Percentiles rank a stretch among this genome's conserved stretches.
Evolutionary conservation across 2,329 filamentous ascomycete genomes (phyloP).

Genomic region (Davidsoniella virescens): DNA sequence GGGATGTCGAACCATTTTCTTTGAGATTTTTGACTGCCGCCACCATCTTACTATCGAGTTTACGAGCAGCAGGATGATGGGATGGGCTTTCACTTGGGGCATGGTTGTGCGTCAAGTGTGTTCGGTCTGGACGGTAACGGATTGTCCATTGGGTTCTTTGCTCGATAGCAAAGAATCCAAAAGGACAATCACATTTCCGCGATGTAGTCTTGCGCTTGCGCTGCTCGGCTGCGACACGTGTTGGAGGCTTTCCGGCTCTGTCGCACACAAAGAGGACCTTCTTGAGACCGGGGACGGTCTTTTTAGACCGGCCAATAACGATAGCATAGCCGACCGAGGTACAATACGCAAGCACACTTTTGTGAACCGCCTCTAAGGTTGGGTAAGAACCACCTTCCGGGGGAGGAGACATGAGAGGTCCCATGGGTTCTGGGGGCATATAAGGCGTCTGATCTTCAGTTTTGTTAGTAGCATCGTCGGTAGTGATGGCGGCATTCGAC

Average conservation of each 20-base stretch:
- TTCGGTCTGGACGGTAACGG: constrained; percentile 42
- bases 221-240: constrained; percentile 44
- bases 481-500: constrained; percentile 36
- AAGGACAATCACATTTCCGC: constrained; percentile 52
- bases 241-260: constrained; percentile 45
- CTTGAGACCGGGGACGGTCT: constrained; percentile 49
- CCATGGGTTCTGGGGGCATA: constrained; percentile 38
- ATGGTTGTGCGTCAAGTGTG: constrained; percentile 46
- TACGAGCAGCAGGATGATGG: constrained; percentile 48
- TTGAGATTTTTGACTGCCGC: constrained; percentile 50
- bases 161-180: constrained; percentile 55
- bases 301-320: constrained; percentile 51
- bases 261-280: constrained; percentile 54
- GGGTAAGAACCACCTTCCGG: constrained; percentile 48
- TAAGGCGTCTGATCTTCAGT: constrained; percentile 33
- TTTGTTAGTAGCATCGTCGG: constrained; percentile 25
- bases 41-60: constrained; percentile 51
- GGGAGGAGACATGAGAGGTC: constrained; percentile 43
- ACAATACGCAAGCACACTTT: constrained; percentile 47
- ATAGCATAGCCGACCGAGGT: constrained; percentile 52
- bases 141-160: constrained; percentile 52
- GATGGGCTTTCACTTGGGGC: constrained; percentile 49
- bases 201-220: constrained; percentile 51
- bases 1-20: constrained; percentile 39
- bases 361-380: constrained; percentile 47